Percentiles rank a stretch among this genome's conserved stretches.
phyloP scores from a whole-genome alignment of 768 basidiomycete genomes.

The Tylopilus rubrobrunneus region DNA sequence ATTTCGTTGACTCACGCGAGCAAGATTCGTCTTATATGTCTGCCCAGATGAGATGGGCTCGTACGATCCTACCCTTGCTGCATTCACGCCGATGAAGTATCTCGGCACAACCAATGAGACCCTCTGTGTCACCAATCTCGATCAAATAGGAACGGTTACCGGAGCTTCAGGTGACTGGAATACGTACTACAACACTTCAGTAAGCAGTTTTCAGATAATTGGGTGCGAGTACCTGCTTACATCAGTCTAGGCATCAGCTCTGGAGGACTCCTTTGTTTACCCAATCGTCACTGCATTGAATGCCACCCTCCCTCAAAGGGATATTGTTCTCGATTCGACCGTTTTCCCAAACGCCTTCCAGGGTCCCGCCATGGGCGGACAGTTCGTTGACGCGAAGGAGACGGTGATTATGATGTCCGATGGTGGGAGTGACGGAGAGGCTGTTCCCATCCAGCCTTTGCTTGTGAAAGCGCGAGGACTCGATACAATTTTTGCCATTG shows the following conservation, averaged over 20 bases:
- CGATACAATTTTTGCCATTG: neutral
- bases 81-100: neutral
- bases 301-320: neutral
- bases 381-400: neutral
- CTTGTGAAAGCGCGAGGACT: neutral
- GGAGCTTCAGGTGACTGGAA: neutral
- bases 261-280: neutral
- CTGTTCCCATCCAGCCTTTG: neutral
- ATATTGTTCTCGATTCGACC: neutral
- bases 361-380: neutral
- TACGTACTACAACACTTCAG: neutral
- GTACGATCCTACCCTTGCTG: neutral
- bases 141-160: neutral
- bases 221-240: neutral
- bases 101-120: neutral
- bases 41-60: too few species aligned
- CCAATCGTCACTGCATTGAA: neutral
- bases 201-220: neutral
- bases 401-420: neutral
- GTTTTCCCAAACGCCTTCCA: neutral
- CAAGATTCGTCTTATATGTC: neutral
- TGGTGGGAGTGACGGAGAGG: neutral
- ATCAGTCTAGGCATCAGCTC: neutral
- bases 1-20: neutral
- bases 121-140: neutral